Evolutionary conservation across 2,329 filamentous ascomycete species (phyloP).

Genomic region (Pseudocercospora vitis): DNA sequence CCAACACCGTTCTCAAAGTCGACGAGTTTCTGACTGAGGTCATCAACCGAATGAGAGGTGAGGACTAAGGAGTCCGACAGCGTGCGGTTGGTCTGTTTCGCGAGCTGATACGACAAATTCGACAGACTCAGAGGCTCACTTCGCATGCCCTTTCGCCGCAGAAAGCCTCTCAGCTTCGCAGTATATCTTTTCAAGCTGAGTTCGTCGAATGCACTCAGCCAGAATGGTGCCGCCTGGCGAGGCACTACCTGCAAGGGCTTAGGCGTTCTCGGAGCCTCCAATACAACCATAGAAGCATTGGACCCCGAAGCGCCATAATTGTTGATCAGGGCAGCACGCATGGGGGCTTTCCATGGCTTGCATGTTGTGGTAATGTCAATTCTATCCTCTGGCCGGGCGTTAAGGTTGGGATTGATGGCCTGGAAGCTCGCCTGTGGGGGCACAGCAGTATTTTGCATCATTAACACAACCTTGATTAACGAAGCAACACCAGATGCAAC

Average conservation of each 20-base stretch:
- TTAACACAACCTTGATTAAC: slow-evolving; percentile 40
- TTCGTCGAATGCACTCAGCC: neutral
- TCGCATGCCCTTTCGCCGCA: neutral
- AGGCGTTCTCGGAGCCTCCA: neutral
- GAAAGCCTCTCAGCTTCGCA: neutral
- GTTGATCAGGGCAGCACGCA: slow-evolving; percentile 32
- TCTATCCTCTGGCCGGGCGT: neutral
- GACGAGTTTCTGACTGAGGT: neutral
- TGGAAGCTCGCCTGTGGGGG: slow-evolving; percentile 30
- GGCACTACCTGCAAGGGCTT: neutral
- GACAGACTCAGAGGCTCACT: neutral
- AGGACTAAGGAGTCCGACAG: neutral
- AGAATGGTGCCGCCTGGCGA: neutral
- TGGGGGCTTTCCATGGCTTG: slow-evolving; percentile 6
- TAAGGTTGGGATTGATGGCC: slow-evolving; percentile 18
- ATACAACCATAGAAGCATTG: slow-evolving; percentile 29
- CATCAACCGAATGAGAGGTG: neutral
- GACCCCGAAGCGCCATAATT: slow-evolving; percentile 43
- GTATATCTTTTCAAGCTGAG: neutral
- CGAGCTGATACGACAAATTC: neutral
- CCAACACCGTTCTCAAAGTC: neutral
- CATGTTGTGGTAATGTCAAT: slow-evolving; percentile 9
- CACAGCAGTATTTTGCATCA: slow-evolving; percentile 37
- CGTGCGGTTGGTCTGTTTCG: neutral
- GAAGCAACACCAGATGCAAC: slow-evolving; percentile 36